Evolutionary conservation across 2,329 filamentous ascomycete species (phyloP).

Genomic region (Polytolypa hystricis): DNA sequence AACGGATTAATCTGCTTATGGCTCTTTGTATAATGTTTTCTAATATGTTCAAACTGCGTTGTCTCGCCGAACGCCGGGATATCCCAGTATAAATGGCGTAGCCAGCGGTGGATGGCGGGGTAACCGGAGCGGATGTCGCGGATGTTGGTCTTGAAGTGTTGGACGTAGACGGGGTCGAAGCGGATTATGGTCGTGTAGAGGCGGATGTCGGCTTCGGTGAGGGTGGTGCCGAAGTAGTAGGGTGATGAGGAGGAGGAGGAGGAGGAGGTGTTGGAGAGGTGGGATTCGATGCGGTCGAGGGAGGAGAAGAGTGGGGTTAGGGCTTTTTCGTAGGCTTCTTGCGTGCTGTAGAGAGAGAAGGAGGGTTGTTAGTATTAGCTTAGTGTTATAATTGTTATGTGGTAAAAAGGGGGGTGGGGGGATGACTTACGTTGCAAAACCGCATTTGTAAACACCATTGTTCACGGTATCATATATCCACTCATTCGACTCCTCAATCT

Average conservation of each 20-base stretch:
- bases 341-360: constrained; percentile 34
- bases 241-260: constrained; percentile 31
- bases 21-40: constrained; percentile 61
- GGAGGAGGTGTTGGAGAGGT: constrained; percentile 43
- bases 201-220: constrained; percentile 76
- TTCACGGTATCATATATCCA: constrained; percentile 64
- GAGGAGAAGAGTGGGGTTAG: constrained; percentile 61
- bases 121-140: constrained; percentile 76
- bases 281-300: constrained; percentile 64
- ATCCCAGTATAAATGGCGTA: constrained; percentile 78
- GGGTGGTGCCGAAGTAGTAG: constrained; percentile 61
- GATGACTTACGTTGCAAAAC: constrained; percentile 57
- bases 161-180: constrained; percentile 70
- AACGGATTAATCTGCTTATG: constrained; percentile 54
- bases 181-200: constrained; percentile 63
- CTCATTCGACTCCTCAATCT: constrained; percentile 66
- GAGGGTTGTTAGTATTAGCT: not conserved
- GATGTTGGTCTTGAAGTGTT: constrained; percentile 74
- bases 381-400: not conserved
- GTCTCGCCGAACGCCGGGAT: constrained; percentile 65
- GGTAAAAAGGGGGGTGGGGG: not conserved
- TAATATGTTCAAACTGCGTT: constrained; percentile 92
- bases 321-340: constrained; percentile 70
- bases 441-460: constrained; percentile 47
- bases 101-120: constrained; percentile 68